Base-by-base conservation (phyloP, 2,329 filamentous ascomycete species). In the Colletotrichum siamense region DNA sequence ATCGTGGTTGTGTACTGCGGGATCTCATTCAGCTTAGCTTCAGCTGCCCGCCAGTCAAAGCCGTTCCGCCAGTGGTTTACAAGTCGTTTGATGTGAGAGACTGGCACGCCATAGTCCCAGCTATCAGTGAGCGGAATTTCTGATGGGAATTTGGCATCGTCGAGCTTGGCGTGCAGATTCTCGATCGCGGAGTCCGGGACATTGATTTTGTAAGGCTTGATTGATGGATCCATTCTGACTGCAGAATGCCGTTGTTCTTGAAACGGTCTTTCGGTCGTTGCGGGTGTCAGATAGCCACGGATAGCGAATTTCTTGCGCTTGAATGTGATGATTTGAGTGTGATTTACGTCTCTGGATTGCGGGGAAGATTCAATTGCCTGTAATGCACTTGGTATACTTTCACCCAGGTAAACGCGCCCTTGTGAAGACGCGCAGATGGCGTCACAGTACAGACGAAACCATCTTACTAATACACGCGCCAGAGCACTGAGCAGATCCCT, bases 21-120 rank as follows among this genome's bases (percentile, higher is more conserved):
- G 12, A 94, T 82, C 57, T 87, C 76, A 79, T 94, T 94, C 8
- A 94, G 79, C 68, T 87, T 86, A 5, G 86, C 84, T 81, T 95
- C 93, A 18, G 89, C 86, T 28, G 86, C 85, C 10, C 91, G 88
- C 93, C 92, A 95, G 79, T 94, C 88, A 82, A 91, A 94, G n/a
- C 88, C 87, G 12, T 84, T 78, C 32, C 78, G 78, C 86, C 86
- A 88, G 75, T 84, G 81, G 3, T 79, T 74, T 2, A 81, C 82
- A 18, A 88, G 80, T 6, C 86, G 82, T 59, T 80, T 81, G 26
- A 86, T 78, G 22, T 85, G 82, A 24, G 79, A 79, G 13, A 81
- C 79, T 1, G 84, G 77, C 1, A 82, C 76, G 26, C 85, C 85
- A 32, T 82, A 84, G 28, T 77, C 70, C 80, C 81, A 83, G 67